Base-by-base conservation (phyloP, 306 rosid genomes). In the Malus fusca region DNA sequence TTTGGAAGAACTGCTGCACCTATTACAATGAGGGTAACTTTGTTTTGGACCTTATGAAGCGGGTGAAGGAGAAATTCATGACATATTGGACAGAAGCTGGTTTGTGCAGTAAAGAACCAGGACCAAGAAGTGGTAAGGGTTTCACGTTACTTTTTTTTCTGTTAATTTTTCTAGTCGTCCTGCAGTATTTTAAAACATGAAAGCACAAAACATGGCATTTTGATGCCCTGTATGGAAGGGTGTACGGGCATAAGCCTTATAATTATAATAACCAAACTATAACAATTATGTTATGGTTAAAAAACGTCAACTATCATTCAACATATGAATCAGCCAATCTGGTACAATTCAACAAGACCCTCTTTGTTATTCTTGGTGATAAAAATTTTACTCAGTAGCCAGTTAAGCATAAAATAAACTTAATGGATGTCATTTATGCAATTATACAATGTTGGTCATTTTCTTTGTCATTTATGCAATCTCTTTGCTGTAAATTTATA, bases 11-110 rank as follows among this genome's bases (percentile, higher is more conserved):
- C 75, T 88, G 92, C 68, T 86, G 83, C 72, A 86, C 82, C 75
- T 88, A 88, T 81, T 84, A 88, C 86, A 86, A 82, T 79, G 87
- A 88, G 72, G 92, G 90, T 82, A 89, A 88, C 83, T 88, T 82
- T 75, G 85, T 88, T 73, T 83, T 88, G 86, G 87, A 88, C 84
- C 92, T 88, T 79, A 88, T 88, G 92, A 77, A 81, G 76, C 87
- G 90, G 68, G 92, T 88, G 46, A 86, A 88, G 87, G 87, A 88
- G 81, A 88, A 84, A 52, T 86, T 88, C 78, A 88, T 88, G 90
- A 86, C 87, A 84, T 88, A 82, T 77, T 88, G 92, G 92, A 56
- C 82, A 64, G 87, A 84, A 7, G 90, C 90, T 82, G 90, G 90
- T 26, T 82, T 88, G 77, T 82, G 77, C 78, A 69, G n/a, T 60